Base-by-base conservation (phyloP, 305 asterid genomes). In the Striga hermonthica region DNA sequence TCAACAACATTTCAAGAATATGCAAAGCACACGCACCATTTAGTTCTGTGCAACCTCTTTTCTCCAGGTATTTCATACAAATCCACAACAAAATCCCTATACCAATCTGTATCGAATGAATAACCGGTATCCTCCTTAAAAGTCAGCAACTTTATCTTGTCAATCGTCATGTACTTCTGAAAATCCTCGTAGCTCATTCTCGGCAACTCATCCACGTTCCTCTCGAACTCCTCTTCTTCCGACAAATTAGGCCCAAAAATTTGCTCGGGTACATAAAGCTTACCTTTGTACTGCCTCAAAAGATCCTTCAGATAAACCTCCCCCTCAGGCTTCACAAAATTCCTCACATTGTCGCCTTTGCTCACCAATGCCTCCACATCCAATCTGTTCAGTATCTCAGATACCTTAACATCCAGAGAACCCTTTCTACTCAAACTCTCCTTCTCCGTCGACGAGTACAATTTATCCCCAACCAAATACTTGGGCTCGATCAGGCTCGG, bases 231-330 rank as follows among this genome's bases (percentile, higher is more conserved):
- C 72, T 88, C 95, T 65, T 90, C 99, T 74, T 93, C 97, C 0
- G 97, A 84, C 52, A 93, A 76, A 79, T 47, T 82, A 38, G 83
- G 73, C 70, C 80, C 80, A 40, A 90, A 93, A 35, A 85, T 80
- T 66, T 90, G 95, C 79, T 93, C 97, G 4, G 99, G 99, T 9
- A 93, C 99, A 80, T 88, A 93, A 22, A 93, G 87, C 74, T 86
- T 88, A 77, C 99, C 99, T 67, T 72, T 93, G 73, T 88, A 74
- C 83, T 90, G 92, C 91, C 96, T 86, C 76, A 93, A 80, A 45
- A 93, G 79, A 67, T 93, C 97, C 79, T 86, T 90, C 91, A 93
- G 79, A 76, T 80, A 81, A 63, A 93, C 92, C 45, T 79, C 91
- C 38, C 82, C 86, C 59, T 77, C 91, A 7, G 84, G 72, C 68